Percentiles rank a stretch among this genome's conserved stretches.
phyloP scores from a whole-genome alignment of 495 filamentous ascomycete genomes.

The Daldinia decipiens region DNA sequence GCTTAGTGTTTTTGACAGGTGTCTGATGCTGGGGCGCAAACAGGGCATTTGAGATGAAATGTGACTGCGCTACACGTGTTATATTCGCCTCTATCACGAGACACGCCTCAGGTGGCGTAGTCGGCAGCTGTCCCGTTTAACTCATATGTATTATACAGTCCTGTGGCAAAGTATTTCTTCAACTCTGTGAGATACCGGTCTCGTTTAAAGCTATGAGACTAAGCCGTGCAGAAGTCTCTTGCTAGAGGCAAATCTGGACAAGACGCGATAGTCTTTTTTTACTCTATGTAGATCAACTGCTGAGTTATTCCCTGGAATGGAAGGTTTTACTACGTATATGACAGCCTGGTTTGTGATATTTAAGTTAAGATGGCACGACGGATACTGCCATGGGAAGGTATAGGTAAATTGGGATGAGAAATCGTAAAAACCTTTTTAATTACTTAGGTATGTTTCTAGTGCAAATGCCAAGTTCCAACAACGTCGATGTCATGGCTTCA shows the following conservation, averaged over 20 bases:
- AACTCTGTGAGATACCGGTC: not conserved
- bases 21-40: conserved; percentile 2
- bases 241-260: not conserved
- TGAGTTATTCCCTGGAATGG: not conserved
- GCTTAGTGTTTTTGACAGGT: not conserved
- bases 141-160: not conserved
- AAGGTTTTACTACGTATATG: too few relatives aligned
- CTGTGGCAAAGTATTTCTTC: not conserved
- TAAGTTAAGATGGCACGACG: not conserved
- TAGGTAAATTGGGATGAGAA: not conserved
- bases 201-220: not conserved
- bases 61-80: conserved; percentile 16
- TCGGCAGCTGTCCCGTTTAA: not conserved
- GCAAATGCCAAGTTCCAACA: not conserved
- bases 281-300: not conserved
- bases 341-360: not conserved
- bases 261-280: not conserved
- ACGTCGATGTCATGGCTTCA: not conserved
- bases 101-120: not conserved
- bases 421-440: not conserved
- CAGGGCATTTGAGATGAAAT: not conserved
- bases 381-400: not conserved
- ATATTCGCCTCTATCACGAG: conserved; percentile 26
- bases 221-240: not conserved
- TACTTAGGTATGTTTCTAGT: too few relatives aligned